These are phyloP conservation scores for Triticum urartu DNA, from an alignment of 176 grass and related monocot species.

Conservation along the genomic window DNA sequence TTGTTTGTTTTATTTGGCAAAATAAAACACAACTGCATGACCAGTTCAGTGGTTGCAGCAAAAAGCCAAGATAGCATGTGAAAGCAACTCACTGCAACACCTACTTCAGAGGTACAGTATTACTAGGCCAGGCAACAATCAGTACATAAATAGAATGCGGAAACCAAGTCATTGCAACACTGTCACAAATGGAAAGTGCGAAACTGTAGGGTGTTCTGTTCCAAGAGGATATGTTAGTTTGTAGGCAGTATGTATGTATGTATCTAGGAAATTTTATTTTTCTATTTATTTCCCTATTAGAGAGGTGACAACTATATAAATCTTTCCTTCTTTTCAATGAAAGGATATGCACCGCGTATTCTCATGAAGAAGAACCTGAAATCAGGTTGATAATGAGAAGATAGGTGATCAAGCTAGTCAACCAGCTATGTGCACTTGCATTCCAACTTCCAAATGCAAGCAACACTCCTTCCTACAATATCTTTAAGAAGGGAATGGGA, in stretches of 20 bases:
- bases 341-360: not conserved
- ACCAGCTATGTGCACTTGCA: not conserved
- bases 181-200: not conserved
- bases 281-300: not conserved
- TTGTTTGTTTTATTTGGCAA: not conserved
- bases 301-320: not conserved
- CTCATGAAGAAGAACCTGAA: not conserved
- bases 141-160: not conserved
- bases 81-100: not conserved
- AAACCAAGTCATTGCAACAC: not conserved
- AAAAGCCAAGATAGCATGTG: not conserved
- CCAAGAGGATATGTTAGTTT: not conserved
- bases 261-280: not conserved
- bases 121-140: not conserved
- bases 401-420: not conserved
- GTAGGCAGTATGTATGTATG: not conserved
- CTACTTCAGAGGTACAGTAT: not conserved
- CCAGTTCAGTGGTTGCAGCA: not conserved
- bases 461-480: too few relatives aligned
- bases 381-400: not conserved
- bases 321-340: not conserved
- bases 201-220: not conserved
- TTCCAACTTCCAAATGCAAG: too few relatives aligned
- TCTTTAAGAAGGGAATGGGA: too few relatives aligned
- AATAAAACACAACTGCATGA: not conserved